These are phyloP conservation scores for Carex scoparia DNA, from an alignment of 176 grass and related monocot genomes.

Conservation along the genomic window DNA sequence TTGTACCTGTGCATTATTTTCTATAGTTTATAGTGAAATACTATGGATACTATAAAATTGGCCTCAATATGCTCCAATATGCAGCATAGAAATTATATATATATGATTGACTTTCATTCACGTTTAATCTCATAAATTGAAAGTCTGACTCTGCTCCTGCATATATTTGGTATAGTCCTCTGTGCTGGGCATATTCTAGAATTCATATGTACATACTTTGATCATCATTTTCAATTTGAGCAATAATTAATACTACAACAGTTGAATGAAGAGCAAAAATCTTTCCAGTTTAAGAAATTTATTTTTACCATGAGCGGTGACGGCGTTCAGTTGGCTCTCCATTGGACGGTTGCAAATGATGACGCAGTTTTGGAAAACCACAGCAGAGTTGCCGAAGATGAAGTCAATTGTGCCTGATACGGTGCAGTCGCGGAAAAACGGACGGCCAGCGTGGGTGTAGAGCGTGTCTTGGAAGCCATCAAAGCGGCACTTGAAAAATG, in stretches of 20 bases:
- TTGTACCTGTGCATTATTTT: no score
- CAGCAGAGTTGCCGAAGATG: slow-evolving; percentile 81
- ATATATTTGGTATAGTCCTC: not conserved
- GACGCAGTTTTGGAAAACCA: slow-evolving; percentile 70
- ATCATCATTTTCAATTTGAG: not conserved
- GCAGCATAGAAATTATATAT: no score
- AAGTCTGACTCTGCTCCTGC: no score
- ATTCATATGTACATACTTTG: not conserved
- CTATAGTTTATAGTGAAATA: no score
- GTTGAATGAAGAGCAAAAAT: not conserved
- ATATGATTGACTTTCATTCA: no score
- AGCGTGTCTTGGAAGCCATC: slow-evolving; percentile 87
- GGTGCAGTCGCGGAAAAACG: slow-evolving; percentile 88
- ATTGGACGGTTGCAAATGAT: slow-evolving; percentile 60
- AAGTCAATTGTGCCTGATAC: slow-evolving; percentile 83
- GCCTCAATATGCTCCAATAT: no score
- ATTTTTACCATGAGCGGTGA: slow-evolving; percentile 52
- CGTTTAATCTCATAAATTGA: no score
- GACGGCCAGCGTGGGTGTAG: slow-evolving; percentile 46
- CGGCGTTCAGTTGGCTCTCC: slow-evolving; percentile 69
- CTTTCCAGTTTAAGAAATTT: not conserved
- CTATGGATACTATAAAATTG: no score
- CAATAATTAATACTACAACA: not conserved
- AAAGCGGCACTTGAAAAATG: slow-evolving; percentile 66
- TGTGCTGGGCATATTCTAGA: not conserved